phyloP scores from a whole-genome alignment of 805 yeast species.

The Candida tibetensis region DNA sequence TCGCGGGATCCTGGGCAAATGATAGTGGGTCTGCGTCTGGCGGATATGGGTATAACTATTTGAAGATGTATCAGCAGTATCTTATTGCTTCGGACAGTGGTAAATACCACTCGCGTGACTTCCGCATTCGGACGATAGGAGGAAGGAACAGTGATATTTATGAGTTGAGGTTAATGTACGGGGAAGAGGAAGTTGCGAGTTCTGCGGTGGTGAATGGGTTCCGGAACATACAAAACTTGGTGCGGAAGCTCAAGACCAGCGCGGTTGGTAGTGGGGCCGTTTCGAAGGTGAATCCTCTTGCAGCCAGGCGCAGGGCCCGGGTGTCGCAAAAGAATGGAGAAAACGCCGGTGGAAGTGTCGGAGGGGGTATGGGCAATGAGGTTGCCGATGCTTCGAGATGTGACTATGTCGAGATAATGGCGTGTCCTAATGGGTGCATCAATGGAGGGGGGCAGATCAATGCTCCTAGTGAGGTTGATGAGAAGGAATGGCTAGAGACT shows the following conservation, averaged over 20 bases:
- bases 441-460: slow-evolving; percentile 94
- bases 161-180: slow-evolving; percentile 59
- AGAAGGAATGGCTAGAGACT: slow-evolving; percentile 45
- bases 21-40: slow-evolving; percentile 85
- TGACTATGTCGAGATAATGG: slow-evolving; percentile 93
- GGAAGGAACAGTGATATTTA: slow-evolving; percentile 78
- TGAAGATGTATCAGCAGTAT: slow-evolving; percentile 38
- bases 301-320: slow-evolving; percentile 45
- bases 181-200: slow-evolving; percentile 42
- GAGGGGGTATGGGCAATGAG: slow-evolving; percentile 15
- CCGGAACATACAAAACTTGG: slow-evolving; percentile 89
- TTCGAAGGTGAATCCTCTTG: slow-evolving; percentile 32
- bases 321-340: slow-evolving; percentile 17
- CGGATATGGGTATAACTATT: slow-evolving; percentile 77
- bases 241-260: slow-evolving; percentile 64
- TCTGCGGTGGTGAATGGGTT: slow-evolving; percentile 81
- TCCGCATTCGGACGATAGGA: slow-evolving; percentile 37
- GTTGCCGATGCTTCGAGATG: slow-evolving; percentile 61
- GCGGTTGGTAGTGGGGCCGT: slow-evolving; percentile 10
- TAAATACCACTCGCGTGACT: slow-evolving; percentile 15
- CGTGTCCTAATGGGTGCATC: slow-evolving; percentile 96
- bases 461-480: slow-evolving; percentile 36
- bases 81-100: slow-evolving; percentile 18
- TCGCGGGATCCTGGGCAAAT: slow-evolving; percentile 62
- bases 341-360: slow-evolving; percentile 7